Conservation (phyloP, 2,329 filamentous ascomycete genomes). For the Penicillium sp. region DNA sequence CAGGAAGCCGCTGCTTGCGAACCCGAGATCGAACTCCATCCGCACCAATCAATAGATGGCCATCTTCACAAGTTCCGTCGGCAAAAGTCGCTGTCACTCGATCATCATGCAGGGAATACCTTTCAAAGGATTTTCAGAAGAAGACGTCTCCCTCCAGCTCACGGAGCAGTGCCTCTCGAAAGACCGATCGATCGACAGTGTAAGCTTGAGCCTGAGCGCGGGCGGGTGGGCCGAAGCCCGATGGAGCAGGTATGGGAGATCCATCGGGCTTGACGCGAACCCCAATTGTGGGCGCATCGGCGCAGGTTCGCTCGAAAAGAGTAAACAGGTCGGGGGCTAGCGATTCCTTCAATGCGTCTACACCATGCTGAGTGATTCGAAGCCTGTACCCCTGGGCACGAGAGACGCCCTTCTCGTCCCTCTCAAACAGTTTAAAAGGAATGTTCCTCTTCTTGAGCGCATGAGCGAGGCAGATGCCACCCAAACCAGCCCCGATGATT, state of each 20-base stretch:
- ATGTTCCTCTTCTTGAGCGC: conserved; percentile 30
- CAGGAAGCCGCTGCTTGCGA: conserved; percentile 35
- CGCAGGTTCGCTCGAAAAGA: conserved; percentile 18
- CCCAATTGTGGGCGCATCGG: conserved; percentile 9
- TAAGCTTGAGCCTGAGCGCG: conserved; percentile 15
- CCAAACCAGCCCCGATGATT: conserved; percentile 34
- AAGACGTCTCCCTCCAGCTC: conserved; percentile 26
- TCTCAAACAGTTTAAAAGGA: conserved; percentile 35
- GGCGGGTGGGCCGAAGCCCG: conserved; percentile 4
- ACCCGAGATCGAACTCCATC: conserved; percentile 35
- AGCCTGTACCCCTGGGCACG: conserved; percentile 38
- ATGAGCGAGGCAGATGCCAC: conserved; percentile 33
- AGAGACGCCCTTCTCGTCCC: conserved; percentile 24
- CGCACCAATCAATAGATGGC: conserved; percentile 35
- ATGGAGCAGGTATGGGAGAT: conserved; percentile 1
- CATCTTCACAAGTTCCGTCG: conserved; percentile 29
- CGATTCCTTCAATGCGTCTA: conserved; percentile 7
- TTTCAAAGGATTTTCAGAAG: conserved; percentile 27
- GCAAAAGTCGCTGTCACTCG: conserved; percentile 20
- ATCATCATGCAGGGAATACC: conserved; percentile 15
- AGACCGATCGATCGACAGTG: conserved; percentile 28
- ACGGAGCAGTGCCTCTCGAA: conserved; percentile 28
- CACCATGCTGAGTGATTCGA: conserved; percentile 7
- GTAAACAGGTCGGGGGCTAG: conserved; percentile 13
- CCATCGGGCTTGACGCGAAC: conserved; percentile 10